Evolutionary conservation across 495 filamentous ascomycete genomes (phyloP).

Genomic region (Penicillium pulvis): DNA sequence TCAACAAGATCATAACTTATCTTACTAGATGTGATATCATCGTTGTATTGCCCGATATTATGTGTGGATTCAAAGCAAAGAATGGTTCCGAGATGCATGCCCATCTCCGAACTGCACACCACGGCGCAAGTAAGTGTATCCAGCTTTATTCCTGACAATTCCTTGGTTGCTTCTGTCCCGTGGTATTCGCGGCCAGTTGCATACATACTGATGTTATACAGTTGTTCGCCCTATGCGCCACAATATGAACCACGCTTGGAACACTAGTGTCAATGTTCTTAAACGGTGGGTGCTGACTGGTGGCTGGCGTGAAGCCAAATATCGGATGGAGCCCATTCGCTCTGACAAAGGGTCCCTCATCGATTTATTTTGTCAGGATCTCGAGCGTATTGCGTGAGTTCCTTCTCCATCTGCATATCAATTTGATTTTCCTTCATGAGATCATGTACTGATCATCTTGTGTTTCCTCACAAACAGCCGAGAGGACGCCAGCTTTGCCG

Average conservation of each 20-base stretch:
- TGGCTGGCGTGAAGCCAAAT: conserved; percentile 7
- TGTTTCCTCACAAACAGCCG: not conserved
- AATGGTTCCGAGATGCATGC: no score
- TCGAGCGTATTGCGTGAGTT: conserved; percentile 11
- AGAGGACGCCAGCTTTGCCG: not conserved
- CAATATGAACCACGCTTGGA: not conserved
- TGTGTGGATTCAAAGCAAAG: no score
- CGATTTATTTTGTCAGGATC: not conserved
- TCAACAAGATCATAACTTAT: no score
- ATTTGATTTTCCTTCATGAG: not conserved
- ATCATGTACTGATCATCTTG: not conserved
- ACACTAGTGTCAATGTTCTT: not conserved
- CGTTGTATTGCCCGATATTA: no score
- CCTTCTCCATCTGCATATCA: not conserved
- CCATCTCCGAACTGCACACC: no score
- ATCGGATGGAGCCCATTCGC: not conserved
- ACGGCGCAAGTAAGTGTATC: no score
- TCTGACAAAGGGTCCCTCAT: not conserved
- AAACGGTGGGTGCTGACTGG: conserved; percentile 3
- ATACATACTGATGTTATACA: not conserved
- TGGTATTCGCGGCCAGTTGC: not conserved
- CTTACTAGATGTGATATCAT: no score
- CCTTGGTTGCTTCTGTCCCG: not conserved
- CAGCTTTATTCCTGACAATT: no score
- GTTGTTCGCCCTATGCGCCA: not conserved